Evolutionary conservation across 306 rosid species (phyloP), one percentile per base, ranked within the genome.

Genomic region (Trifolium repens): DNA sequence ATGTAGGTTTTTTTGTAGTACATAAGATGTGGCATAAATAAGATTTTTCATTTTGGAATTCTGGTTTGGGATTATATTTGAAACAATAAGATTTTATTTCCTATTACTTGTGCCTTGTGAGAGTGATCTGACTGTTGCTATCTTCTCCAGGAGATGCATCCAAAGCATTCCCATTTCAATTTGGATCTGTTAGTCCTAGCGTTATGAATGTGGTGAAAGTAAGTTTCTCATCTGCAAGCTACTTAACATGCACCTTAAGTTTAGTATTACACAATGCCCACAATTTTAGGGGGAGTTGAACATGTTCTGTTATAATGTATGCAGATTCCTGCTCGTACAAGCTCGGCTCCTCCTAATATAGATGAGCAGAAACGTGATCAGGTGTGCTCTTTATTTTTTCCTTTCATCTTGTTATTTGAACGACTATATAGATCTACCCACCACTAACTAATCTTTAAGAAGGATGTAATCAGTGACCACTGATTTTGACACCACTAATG

Each of bases 261-360:
- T 62, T 19, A 8, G 35, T 59, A 49, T 43, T 35, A 19, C 57
- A 5, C n/a, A 54, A 64, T 26, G 59, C 60, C 74, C 19, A 14
- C 9, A 67, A 4, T 30, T 76, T 32, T 66, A 53, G 64, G 63
- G 34, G 58, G 37, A 35, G 42, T 58, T 30, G 75, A 78, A 73
- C 47, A 39, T 26, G 32, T 52, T 78, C 24, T 80, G 2, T 78
- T 80, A 16, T 34, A 60, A 60, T 68, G 46, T 71, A 53, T 78
- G 79, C 84, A 94, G 98, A 83, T 94, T 79, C 97, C 98, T 71
- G 97, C 97, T 54, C 90, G 96, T 35, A 94, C 98, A 37, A 94
- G 89, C 87, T 94, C 98, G 39, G 98, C 96, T 34, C 97, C 98
- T 77, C 98, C 98, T 52, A 94, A 94, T 91, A 72, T 94, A 78